Evolutionary conservation across 2,329 filamentous ascomycete genomes (phyloP).

Genomic region (Trichophyton simii): DNA sequence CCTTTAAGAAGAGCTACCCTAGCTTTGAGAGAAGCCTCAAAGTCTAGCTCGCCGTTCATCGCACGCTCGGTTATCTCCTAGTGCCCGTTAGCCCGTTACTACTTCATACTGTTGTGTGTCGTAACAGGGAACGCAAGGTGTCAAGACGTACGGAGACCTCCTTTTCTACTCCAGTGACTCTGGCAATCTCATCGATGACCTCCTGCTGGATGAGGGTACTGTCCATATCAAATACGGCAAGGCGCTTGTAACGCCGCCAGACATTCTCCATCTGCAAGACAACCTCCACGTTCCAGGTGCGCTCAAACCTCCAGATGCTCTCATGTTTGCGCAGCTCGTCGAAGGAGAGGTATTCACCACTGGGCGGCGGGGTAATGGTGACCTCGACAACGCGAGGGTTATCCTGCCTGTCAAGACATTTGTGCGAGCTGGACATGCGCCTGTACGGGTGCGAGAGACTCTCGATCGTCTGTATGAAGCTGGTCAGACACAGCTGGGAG

Average conservation of each 20-base stretch:
- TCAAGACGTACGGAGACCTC: slow-evolving; percentile 52
- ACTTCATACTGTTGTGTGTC: background rate
- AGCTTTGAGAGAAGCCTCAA: slow-evolving; percentile 68
- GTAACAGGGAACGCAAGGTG: too few relatives aligned
- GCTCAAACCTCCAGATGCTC: slow-evolving; percentile 70
- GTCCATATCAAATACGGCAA: slow-evolving; percentile 98
- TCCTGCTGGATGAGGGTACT: slow-evolving; percentile 94
- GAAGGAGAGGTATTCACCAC: slow-evolving; percentile 41
- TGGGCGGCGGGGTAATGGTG: slow-evolving; percentile 38
- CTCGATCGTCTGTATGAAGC: slow-evolving; percentile 43
- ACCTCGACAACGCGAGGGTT: slow-evolving; percentile 42
- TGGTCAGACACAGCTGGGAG: slow-evolving; percentile 43
- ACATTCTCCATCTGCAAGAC: slow-evolving; percentile 61
- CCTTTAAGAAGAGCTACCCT: slow-evolving; percentile 71
- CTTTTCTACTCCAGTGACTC: slow-evolving; percentile 66
- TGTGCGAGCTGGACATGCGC: slow-evolving; percentile 36
- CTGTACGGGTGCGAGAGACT: slow-evolving; percentile 38
- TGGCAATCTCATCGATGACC: slow-evolving; percentile 89
- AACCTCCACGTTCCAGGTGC: slow-evolving; percentile 79
- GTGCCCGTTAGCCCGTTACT: background rate
- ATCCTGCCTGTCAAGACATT: slow-evolving; percentile 36
- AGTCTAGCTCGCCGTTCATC: slow-evolving; percentile 94
- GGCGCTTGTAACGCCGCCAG: slow-evolving; percentile 64
- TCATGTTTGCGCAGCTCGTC: slow-evolving; percentile 66
- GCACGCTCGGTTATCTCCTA: slow-evolving; percentile 75